Evolutionary conservation across 345 rosid species (phyloP), one percentile per base, ranked within the genome.

Genomic region (Bruguiera parviflora): DNA sequence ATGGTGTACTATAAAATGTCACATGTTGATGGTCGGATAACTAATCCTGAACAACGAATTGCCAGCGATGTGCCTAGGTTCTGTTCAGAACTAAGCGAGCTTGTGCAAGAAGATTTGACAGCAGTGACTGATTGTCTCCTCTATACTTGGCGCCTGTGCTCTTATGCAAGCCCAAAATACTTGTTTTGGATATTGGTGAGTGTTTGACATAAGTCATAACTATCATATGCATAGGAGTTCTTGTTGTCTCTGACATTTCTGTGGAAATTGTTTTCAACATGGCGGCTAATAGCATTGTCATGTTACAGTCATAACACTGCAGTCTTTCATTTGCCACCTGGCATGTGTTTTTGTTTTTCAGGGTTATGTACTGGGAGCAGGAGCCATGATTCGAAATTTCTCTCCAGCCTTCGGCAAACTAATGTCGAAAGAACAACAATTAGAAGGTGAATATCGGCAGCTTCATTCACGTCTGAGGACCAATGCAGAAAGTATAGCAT

Each of bases 401-500:
- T 86, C 99, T 73, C 99, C 99, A 71, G 81, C 97, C 69, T 96
- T 96, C 77, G 98, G 99, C 77, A 89, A 90, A 70, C 75, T 96
- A 73, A 96, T 88, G 97, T 87, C 99, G 62, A 63, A 71, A 76
- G 99, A 96, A 79, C 99, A 92, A 65, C 98, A 92, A 77, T 78
- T 96, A 69, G 99, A 89, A 84, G 99, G 99, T 78, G 98, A 96
- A 78, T 96, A 96, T 79, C 81, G 96, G 22, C 85, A 87, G 69
- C 91, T 96, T 75, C 99, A 96, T 83, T 90, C 99, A 52, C 89
- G 99, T 73, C 73, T 96, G 73, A 86, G 99, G 89, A 90, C 96
- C 67, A 93, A 96, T 86, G 88, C 98, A 2, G 99, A 96, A 83
- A 96, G 99, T 76, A 89, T 96, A 78, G 99, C 98, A 60, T 92